Base-by-base conservation (phyloP, 345 rosid genomes). In the Physaria fendleri region DNA sequence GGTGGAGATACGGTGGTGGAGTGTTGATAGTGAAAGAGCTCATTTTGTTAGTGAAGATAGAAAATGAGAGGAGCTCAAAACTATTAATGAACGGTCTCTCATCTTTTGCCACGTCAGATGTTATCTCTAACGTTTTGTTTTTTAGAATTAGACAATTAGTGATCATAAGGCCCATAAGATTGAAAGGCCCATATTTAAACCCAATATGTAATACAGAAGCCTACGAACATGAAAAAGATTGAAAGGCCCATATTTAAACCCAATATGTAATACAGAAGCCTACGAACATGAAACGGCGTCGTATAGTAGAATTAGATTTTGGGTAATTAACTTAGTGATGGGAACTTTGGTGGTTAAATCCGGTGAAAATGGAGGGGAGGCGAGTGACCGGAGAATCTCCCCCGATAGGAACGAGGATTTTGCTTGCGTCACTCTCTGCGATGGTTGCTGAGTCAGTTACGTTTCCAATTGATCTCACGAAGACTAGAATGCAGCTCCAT, bases 401-500 rank as follows among this genome's bases (percentile, higher is more conserved):
- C 15, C 67, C 56, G 18, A 52, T 69, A 45, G 47, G 52, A 14
- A 71, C 60, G 16, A 81, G 78, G 65, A 74, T 83, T 68, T 24
- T 79, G 21, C 76, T 90, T 52, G 69, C 94, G 15, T 90, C 93
- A 24, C 43, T 83, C 5, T 85, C 97, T 13, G 97, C 95, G 27
- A 79, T 83, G 85, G 90, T 71, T 45, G 93, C 97, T 0, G 97
- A 87, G 72, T 70, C 89, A 4, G 76, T 76, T 9, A 87, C 95
- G 4, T 90, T 87, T 67, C 95, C 97, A n/a, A 74, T 85, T 22
- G 97, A 87, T 72, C 76, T 87, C 17, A 83, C 85, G 12, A 90
- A 90, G 84, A 87, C 93, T 2, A 77, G 93, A 70, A 85, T 87
- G 59, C 97, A 90, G 78, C 88, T 90, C 33, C 88, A 79, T 63